Evolutionary conservation across 2,329 filamentous ascomycete species (phyloP).

Genomic region (Trichoderma afroharzianum): DNA sequence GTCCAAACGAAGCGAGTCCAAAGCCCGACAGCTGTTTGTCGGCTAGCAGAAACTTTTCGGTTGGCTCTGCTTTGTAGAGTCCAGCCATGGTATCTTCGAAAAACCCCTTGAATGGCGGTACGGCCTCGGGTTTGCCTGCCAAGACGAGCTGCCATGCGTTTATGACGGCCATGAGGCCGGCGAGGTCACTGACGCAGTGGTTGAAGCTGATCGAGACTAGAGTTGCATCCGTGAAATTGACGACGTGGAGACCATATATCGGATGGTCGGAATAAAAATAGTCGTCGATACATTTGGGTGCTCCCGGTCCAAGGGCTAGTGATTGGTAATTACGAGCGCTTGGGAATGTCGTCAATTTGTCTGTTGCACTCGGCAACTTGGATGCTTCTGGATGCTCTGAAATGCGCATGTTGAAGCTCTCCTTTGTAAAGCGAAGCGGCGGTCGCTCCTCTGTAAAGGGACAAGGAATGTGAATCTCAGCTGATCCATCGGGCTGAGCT

Average conservation of each 20-base stretch:
- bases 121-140: conserved; percentile 3
- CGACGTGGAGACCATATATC: background rate
- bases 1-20: background rate
- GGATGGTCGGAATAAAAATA: background rate
- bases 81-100: background rate
- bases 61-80: background rate
- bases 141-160: conserved; percentile 6
- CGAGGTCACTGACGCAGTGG: background rate
- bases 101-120: conserved; percentile 3
- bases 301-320: background rate
- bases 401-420: background rate
- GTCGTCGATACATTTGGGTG: background rate
- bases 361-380: background rate
- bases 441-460: background rate
- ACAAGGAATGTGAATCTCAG: conserved; percentile 1
- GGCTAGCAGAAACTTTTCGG: background rate
- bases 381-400: conserved; percentile 4
- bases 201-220: background rate
- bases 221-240: background rate
- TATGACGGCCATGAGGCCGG: background rate
- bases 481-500: background rate
- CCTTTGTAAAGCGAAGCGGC: conserved; percentile 7
- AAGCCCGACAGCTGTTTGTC: background rate
- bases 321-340: background rate
- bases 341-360: background rate